Evolutionary conservation across 768 basidiomycete species (phyloP).

Genomic region (Kondoa malvinella): DNA sequence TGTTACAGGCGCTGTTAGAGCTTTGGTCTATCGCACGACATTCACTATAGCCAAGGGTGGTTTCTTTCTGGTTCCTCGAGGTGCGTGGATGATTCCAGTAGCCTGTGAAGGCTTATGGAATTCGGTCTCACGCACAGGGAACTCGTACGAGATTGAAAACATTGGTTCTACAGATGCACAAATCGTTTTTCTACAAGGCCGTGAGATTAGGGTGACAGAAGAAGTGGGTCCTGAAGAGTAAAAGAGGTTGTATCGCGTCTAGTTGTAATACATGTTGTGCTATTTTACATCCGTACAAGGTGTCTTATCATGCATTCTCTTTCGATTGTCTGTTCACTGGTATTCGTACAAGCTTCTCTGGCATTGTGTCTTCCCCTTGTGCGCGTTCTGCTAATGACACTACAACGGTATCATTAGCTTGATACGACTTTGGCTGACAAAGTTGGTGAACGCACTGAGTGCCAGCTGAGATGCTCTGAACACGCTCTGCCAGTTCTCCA

Average conservation of each 20-base stretch:
- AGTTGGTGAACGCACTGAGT: background rate
- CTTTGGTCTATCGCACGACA: slow-evolving; percentile 61
- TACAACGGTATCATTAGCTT: background rate
- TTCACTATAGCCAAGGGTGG: slow-evolving; percentile 65
- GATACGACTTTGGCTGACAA: background rate
- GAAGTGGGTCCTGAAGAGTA: slow-evolving; percentile 11
- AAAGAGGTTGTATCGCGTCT: background rate
- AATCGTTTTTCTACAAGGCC: slow-evolving; percentile 17
- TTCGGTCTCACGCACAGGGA: too few species aligned
- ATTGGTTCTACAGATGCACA: slow-evolving; percentile 33
- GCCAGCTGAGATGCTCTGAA: background rate
- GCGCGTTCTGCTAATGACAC: background rate
- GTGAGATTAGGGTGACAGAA: slow-evolving; percentile 14
- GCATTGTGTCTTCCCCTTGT: background rate
- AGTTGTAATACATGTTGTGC: background rate
- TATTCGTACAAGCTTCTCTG: background rate
- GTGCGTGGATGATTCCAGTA: too few species aligned
- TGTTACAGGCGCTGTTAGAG: slow-evolving; percentile 71
- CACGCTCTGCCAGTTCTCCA: background rate
- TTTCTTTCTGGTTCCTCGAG: slow-evolving; percentile 78
- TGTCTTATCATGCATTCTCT: background rate
- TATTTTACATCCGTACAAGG: background rate
- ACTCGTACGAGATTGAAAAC: slow-evolving; percentile 79
- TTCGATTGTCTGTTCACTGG: background rate
- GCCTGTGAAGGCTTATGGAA: too few species aligned